Evolutionary conservation across 2,329 filamentous ascomycete species (phyloP).

Genomic region (Beauveria caledonica): DNA sequence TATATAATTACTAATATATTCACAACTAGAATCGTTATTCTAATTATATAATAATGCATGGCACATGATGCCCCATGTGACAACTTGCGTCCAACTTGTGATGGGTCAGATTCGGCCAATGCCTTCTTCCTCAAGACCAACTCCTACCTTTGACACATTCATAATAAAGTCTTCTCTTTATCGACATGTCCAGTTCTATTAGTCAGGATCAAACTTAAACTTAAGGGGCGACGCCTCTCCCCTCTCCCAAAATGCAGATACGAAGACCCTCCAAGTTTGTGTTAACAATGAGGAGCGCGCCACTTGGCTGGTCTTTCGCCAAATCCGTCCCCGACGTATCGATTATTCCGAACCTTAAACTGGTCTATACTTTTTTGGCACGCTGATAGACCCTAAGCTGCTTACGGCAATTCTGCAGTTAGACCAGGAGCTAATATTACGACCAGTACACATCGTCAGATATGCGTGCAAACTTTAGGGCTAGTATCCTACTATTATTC

Average conservation of each 20-base stretch:
- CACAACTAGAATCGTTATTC: no score
- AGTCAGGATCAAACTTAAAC: not conserved
- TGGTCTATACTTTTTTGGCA: not conserved
- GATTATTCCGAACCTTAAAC: not conserved
- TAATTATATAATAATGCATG: no score
- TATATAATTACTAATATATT: no score
- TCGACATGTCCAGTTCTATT: not conserved
- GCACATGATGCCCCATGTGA: no score
- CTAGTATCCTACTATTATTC: not conserved
- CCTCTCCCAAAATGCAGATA: not conserved
- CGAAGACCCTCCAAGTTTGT: not conserved
- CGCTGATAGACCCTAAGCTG: not conserved
- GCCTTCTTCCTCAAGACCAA: no score
- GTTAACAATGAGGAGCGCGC: not conserved
- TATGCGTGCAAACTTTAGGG: not conserved
- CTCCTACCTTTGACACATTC: no score
- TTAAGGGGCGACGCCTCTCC: not conserved
- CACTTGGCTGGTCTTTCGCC: not conserved
- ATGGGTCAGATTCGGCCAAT: no score
- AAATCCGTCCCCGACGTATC: not conserved
- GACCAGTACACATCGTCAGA: not conserved
- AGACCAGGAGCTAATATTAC: not conserved
- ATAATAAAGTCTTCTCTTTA: not conserved
- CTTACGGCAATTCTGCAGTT: not conserved
- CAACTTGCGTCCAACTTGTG: no score